These are phyloP conservation scores for Pseudonitzschia pungens DNA, from an alignment of 108 stramenopile genomes.

Conservation along the genomic window DNA sequence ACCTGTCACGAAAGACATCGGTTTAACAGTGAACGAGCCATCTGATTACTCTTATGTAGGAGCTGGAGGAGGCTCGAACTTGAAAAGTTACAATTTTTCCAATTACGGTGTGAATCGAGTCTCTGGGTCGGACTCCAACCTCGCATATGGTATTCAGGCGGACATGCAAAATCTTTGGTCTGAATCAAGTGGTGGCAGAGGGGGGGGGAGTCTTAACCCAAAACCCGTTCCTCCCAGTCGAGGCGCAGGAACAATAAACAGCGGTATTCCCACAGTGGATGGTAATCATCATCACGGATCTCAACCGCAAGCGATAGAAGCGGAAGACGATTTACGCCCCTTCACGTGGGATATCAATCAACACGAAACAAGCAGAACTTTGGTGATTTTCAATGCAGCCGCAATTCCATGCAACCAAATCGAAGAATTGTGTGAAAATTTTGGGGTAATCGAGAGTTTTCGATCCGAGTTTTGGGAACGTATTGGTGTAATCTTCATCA, in stretches of 20 bases:
- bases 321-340: slow-evolving; percentile 42
- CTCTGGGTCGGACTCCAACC: not conserved
- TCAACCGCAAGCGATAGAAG: slow-evolving; percentile 7
- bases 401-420: slow-evolving; percentile 52
- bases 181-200: not conserved
- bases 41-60: slow-evolving; percentile 23
- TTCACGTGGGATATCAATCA: slow-evolving; percentile 52
- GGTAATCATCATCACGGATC: not conserved
- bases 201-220: not conserved
- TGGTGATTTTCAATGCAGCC: slow-evolving; percentile 66
- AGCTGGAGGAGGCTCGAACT: slow-evolving; percentile 1
- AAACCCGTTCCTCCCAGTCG: not conserved
- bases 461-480: slow-evolving; percentile 69
- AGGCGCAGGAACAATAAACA: not conserved
- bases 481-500: slow-evolving; percentile 71
- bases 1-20: slow-evolving; percentile 37
- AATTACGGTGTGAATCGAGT: not conserved
- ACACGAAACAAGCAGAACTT: slow-evolving; percentile 55
- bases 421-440: slow-evolving; percentile 73
- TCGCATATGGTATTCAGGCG: slow-evolving; percentile 28
- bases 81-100: slow-evolving; percentile 2
- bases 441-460: slow-evolving; percentile 72
- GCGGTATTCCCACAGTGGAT: not conserved
- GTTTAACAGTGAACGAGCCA: slow-evolving; percentile 72
- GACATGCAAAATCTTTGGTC: slow-evolving; percentile 44